Evolutionary conservation across 352 stramenopile genomes (phyloP), one percentile per base, ranked within the genome.

Genomic region (Pythium monospermum): DNA sequence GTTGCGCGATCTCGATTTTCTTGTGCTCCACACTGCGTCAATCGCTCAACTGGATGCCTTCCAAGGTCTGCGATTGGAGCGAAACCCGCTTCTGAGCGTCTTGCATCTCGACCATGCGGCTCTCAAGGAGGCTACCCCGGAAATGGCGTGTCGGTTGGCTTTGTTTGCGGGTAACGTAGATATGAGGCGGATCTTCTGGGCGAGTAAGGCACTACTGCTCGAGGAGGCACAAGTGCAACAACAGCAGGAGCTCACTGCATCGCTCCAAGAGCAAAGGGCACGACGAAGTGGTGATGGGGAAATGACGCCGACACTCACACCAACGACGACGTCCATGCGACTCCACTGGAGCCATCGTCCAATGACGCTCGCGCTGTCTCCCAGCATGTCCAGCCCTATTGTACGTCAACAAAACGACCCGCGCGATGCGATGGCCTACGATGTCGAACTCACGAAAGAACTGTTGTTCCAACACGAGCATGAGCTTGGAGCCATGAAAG

Each of bases 391-490:
- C 8, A 53, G 21, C 22, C 39, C 8, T 13, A 13, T 13, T 8
- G 7, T 35, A 8, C 8, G 7, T 25, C 35, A 22, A 26, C 35
- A n/a, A 21, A 61, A 49, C 6, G 44, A 59, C 22, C 42, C 59
- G 8, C 46, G 57, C 3, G 61, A 61, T 23, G 63, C 65, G 12
- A 72, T 77, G 64, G 49, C 52, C 6, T 64, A 81, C 19, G 79
- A 87, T 59, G 53, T 87, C 15, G 61, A 57, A 32, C 59, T 84
- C 18, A 56, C 65, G 3, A 69, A 69, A 3, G 76, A 91, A 50
- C 65, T 89, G n/a, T 61, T 89, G 15, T 65, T 69, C 11, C 77
- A 87, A 44, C 64, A 73, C 28, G 73, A 88, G 46, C 67, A 84
- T 42, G 76, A 87, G 35, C 43, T 91, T 33, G 66, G 69, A 1